phyloP scores from a whole-genome alignment of 1,284 basidiomycete genomes.

The Mycena sp. region DNA sequence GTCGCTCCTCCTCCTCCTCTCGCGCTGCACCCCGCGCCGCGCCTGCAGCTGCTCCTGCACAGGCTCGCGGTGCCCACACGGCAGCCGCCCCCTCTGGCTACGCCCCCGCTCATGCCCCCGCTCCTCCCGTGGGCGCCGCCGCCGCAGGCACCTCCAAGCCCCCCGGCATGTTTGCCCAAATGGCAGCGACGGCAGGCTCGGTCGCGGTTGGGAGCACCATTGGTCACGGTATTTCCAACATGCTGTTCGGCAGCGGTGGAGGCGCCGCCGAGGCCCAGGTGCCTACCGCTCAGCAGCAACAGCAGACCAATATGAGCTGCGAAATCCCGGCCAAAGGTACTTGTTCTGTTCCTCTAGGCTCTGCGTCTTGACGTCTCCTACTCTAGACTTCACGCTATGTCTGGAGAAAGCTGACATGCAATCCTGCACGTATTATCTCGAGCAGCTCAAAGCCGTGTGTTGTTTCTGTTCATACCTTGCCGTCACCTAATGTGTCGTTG shows the following conservation, averaged over 20 bases:
- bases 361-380: slow-evolving; percentile 2
- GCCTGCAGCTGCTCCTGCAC: slow-evolving; percentile 56
- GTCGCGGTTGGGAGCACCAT: slow-evolving; percentile 87
- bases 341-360: slow-evolving; percentile 3
- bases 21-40: slow-evolving; percentile 48
- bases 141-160: slow-evolving; percentile 51
- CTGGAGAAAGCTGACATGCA: slow-evolving; percentile 80
- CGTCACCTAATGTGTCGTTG: slow-evolving; percentile 25
- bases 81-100: slow-evolving; percentile 62
- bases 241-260: slow-evolving; percentile 81
- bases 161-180: slow-evolving; percentile 80
- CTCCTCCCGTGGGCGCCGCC: slow-evolving; percentile 52
- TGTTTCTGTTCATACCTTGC: slow-evolving; percentile 20
- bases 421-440: slow-evolving; percentile 84
- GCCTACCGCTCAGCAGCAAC: slow-evolving; percentile 57
- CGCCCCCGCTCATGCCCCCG: slow-evolving; percentile 54
- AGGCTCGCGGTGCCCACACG: slow-evolving; percentile 69
- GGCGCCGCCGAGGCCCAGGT: slow-evolving; percentile 54
- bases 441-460: slow-evolving; percentile 84
- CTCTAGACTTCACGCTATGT: slow-evolving; percentile 77
- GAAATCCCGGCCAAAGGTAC: slow-evolving; percentile 79
- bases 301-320: slow-evolving; percentile 59
- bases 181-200: slow-evolving; percentile 90
- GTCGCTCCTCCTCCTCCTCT: slow-evolving; percentile 60
- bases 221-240: slow-evolving; percentile 84